Evolutionary conservation across 495 filamentous ascomycete species (phyloP).

Genomic region (Darksidea phi): DNA sequence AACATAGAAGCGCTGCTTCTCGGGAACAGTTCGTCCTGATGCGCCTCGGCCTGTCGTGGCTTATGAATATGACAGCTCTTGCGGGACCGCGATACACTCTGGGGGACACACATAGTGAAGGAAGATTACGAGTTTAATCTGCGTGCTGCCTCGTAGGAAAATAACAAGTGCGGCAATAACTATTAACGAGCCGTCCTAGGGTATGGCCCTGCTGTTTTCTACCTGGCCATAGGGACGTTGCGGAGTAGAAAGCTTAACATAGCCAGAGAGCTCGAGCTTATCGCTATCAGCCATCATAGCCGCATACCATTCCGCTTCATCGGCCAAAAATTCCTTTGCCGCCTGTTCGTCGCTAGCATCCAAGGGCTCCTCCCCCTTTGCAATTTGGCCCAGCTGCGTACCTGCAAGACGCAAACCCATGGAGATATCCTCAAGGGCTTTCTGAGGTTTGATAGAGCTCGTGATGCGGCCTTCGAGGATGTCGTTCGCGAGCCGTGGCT

Average conservation of each 20-base stretch:
- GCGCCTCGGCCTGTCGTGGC: background rate
- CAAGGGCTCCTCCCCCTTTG: background rate
- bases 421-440: background rate
- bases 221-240: background rate
- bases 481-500: conserved; percentile 7
- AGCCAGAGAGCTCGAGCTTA: background rate
- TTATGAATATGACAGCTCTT: background rate
- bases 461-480: background rate
- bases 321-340: background rate
- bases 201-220: background rate
- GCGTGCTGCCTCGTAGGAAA: background rate
- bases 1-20: no score
- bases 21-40: no score
- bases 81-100: background rate
- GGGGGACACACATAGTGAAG: background rate
- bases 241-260: background rate
- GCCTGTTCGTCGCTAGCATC: background rate
- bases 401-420: background rate
- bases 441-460: conserved; percentile 5
- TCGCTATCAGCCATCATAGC: background rate
- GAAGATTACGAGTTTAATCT: background rate
- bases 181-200: background rate
- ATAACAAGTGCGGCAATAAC: background rate
- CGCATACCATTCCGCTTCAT: background rate
- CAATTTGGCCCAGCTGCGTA: background rate